These are phyloP conservation scores for Ustilago tritici DNA, from an alignment of 1,284 basidiomycete species.

Conservation along the genomic window DNA sequence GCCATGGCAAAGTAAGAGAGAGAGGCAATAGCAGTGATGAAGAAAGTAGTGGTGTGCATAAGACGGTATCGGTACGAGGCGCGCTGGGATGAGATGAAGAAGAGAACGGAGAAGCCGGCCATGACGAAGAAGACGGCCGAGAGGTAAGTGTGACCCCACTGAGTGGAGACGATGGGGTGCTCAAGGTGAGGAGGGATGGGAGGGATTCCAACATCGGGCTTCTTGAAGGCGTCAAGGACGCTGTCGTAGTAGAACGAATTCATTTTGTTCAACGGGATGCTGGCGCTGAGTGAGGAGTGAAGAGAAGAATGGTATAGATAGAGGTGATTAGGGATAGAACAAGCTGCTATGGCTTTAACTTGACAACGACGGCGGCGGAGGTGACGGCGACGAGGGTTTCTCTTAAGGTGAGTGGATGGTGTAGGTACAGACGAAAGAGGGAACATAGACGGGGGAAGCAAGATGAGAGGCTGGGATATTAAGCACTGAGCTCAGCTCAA, in stretches of 20 bases:
- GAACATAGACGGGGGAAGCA: neutral
- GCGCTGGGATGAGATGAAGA: constrained; percentile 56
- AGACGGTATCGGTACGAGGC: constrained; percentile 60
- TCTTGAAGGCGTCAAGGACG: constrained; percentile 53
- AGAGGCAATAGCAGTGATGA: constrained; percentile 58
- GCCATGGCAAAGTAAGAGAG: constrained; percentile 63
- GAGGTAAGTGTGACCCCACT: constrained; percentile 56
- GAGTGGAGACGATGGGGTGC: constrained; percentile 50
- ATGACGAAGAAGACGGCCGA: constrained; percentile 61
- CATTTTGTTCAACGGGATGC: constrained; percentile 15
- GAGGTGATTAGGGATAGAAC: neutral
- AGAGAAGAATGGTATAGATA: neutral
- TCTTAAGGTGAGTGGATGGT: constrained; percentile 5
- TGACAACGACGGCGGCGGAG: neutral
- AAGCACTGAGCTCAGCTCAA: neutral
- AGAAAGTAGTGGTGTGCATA: constrained; percentile 58
- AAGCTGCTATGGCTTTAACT: neutral
- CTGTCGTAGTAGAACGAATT: constrained; percentile 58
- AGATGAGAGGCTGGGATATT: neutral
- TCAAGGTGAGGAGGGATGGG: constrained; percentile 54
- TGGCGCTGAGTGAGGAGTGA: neutral
- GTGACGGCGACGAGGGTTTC: neutral
- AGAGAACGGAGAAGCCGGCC: constrained; percentile 51
- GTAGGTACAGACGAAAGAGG: constrained; percentile 1
- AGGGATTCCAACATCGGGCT: constrained; percentile 53